Evolutionary conservation across 2,329 filamentous ascomycete genomes (phyloP).

Genomic region (Aspergillus thermomutatus): DNA sequence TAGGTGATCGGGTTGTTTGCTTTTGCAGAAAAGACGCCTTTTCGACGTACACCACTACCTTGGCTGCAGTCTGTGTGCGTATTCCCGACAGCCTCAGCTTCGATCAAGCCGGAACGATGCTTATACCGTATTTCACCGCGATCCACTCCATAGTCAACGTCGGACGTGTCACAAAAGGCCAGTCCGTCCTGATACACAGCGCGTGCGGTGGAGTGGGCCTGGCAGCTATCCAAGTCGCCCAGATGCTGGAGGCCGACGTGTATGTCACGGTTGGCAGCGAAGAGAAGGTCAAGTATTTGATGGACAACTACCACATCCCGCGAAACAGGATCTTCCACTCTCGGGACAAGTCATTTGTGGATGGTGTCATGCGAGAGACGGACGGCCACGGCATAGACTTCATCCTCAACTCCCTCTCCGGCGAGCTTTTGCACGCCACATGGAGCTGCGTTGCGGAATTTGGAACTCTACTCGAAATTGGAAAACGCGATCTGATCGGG

Average conservation of each 20-base stretch:
- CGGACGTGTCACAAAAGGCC: conserved; percentile 1
- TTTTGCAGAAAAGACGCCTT: neutral
- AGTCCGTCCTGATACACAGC: conserved; percentile 11
- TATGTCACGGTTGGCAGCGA: conserved; percentile 23
- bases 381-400: conserved; percentile 22
- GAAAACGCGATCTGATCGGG: conserved; percentile 8
- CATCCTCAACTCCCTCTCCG: conserved; percentile 27
- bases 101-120: conserved; percentile 5
- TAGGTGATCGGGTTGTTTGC: conserved; percentile 23
- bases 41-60: neutral
- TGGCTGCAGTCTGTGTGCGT: conserved; percentile 3
- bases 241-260: conserved; percentile 5
- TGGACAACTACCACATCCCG: conserved; percentile 12
- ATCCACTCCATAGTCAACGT: conserved; percentile 8
- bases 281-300: conserved; percentile 19
- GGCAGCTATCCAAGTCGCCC: conserved; percentile 8
- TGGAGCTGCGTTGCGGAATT: conserved; percentile 25
- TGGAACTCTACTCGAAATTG: conserved; percentile 22
- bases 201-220: conserved; percentile 4
- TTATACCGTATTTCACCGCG: conserved; percentile 3
- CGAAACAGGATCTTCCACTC: conserved; percentile 25
- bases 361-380: conserved; percentile 17
- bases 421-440: conserved; percentile 23
- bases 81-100: conserved; percentile 4
- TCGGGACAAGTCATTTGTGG: conserved; percentile 15